Base-by-base conservation (phyloP, 2,329 filamentous ascomycete species). In the Dactylellina leptospora region DNA sequence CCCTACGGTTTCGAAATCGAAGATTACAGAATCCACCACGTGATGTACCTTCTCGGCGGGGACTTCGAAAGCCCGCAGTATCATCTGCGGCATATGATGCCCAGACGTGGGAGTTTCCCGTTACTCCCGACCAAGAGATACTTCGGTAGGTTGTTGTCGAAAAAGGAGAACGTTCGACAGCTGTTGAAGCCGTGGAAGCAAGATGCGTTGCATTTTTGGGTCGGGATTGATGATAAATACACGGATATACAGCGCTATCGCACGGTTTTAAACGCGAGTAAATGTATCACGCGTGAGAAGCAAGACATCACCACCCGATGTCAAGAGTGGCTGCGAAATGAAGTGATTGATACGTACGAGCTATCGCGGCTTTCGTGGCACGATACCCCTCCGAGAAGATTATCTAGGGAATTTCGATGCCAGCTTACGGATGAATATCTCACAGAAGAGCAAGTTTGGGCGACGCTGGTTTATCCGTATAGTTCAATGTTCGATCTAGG, bases 371-470 rank as follows among this genome's bases (percentile, higher is more conserved):
- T 45, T n/a, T 27, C 18, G 2, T 40, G 11, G 5, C 25, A 51
- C 5, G 16, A 10, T 33, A 20, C 22, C 27, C 6, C 11, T 27
- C 4, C 20, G 6, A 23, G 30, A n/a, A 2, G 10, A 4, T 36
- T 36, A 5, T 4, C 30, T 36, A 5, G n/a, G 30, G 28, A 33
- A 33, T 33, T 33, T 11, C 28, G 61, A 20, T 66, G 61, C 11
- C 61, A 66, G 11, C 50, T 66, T 25, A 66, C 61, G 4, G 61
- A 66, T 30, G 51, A 66, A 25, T 58, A 58, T 25, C 28, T 66
- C 2, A 51, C 42, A 4, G 23, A 22, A 16, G 23, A 66, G 11
- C 54, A 33, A 44, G 27, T 47, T n/a, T 13, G 9, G 2, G 61
- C 61, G 22, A 50, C 44, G 23, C 36, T 55, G 13, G 47, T 66